phyloP scores from a whole-genome alignment of 495 filamentous ascomycete genomes.

The Aspergillus kassunensis region DNA sequence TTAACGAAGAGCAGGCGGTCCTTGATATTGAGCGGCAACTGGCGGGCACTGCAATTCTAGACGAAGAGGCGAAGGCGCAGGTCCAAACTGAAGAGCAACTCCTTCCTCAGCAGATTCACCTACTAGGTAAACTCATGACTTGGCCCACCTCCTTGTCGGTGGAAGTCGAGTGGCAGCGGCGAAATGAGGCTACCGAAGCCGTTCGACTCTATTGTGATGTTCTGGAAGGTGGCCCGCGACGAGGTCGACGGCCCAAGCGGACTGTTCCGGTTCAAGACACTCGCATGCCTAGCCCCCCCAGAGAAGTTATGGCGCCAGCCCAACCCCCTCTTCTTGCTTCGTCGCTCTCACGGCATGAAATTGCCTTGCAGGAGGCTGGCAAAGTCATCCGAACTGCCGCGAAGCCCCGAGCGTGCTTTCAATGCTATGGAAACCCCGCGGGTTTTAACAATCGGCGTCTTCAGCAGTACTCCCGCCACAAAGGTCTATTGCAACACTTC shows the following conservation, averaged over 20 bases:
- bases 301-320: too few species aligned
- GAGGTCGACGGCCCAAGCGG: too few species aligned
- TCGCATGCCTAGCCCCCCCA: too few species aligned
- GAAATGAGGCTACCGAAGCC: conserved; percentile 25
- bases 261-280: neutral
- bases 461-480: conserved; percentile 19
- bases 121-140: conserved; percentile 26
- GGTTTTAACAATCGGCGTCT: too few species aligned
- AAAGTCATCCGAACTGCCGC: too few species aligned
- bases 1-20: conserved; percentile 31
- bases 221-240: too few species aligned
- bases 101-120: conserved; percentile 20
- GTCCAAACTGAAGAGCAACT: conserved; percentile 21
- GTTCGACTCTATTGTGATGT: conserved; percentile 28
- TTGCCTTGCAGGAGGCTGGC: too few species aligned
- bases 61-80: conserved; percentile 19
- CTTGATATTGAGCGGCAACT: conserved; percentile 29
- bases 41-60: conserved; percentile 23
- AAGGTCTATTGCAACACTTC: conserved; percentile 21
- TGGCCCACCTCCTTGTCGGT: conserved; percentile 19
- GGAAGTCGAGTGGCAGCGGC: conserved; percentile 21
- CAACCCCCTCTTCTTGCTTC: too few species aligned
- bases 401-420: too few species aligned
- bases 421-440: too few species aligned
- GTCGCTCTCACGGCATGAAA: too few species aligned